Conservation (phyloP, 805 yeast genomes). For the Candida stauntonica region DNA sequence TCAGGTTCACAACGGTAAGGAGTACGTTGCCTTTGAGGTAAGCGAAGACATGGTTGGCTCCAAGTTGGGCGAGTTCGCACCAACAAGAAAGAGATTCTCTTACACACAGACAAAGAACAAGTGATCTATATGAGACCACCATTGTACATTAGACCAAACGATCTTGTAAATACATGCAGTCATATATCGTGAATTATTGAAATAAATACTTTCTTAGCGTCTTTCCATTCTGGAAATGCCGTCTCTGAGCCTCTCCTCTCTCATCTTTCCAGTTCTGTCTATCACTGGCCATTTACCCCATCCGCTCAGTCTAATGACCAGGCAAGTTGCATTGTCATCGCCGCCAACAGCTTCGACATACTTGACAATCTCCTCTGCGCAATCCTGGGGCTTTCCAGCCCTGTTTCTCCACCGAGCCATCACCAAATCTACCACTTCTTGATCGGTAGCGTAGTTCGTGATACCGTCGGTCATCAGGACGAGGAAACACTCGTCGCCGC, state of each 20-base stretch:
- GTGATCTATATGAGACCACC: conserved; percentile 19
- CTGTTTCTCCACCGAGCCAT: conserved; percentile 61
- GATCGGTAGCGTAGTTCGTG: conserved; percentile 75
- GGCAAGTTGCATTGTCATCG: conserved; percentile 93
- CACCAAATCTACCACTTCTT: conserved; percentile 84
- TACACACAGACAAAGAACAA: conserved; percentile 74
- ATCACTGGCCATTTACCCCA: conserved; percentile 92
- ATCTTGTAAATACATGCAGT: no score
- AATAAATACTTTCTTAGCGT: conserved; percentile 7
- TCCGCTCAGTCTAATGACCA: conserved; percentile 72
- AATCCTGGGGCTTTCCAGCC: conserved; percentile 59
- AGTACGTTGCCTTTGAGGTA: conserved; percentile 81
- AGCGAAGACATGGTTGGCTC: conserved; percentile 96
- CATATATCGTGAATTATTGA: no score
- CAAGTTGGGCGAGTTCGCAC: conserved; percentile 92
- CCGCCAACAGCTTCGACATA: conserved; percentile 86
- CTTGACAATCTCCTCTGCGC: conserved; percentile 80
- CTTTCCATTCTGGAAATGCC: conserved; percentile 28
- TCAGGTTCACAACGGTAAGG: conserved; percentile 95
- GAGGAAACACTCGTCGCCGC: conserved; percentile 87
- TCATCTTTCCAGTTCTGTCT: conserved; percentile 76
- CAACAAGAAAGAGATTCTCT: conserved; percentile 83
- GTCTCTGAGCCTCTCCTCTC: conserved; percentile 65
- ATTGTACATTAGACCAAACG: no score
- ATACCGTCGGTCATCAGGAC: conserved; percentile 85